These are phyloP conservation scores for Cladosporium colombiae DNA, from an alignment of 2,329 filamentous ascomycete genomes.

Conservation along the genomic window DNA sequence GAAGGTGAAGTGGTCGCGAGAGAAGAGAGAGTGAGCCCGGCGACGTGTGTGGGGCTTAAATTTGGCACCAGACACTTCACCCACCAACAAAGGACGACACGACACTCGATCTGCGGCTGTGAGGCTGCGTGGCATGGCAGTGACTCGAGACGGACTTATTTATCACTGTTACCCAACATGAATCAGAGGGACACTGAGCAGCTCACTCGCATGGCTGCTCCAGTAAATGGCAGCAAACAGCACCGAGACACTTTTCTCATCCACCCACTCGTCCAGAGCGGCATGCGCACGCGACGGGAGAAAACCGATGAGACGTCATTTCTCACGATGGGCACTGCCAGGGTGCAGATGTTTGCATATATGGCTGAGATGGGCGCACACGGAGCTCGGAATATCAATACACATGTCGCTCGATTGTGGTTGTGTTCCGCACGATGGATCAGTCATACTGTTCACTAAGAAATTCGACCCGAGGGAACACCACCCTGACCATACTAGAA, in stretches of 20 bases:
- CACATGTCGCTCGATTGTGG: neutral
- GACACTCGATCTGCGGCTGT: neutral
- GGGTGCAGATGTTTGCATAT: neutral
- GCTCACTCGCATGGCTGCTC: neutral
- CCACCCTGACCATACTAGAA: neutral
- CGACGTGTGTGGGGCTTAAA: neutral
- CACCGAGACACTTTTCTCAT: neutral
- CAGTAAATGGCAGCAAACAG: neutral
- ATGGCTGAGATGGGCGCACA: too few species aligned
- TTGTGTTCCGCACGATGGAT: neutral
- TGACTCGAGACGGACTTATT: neutral
- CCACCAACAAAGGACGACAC: neutral
- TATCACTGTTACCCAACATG: neutral
- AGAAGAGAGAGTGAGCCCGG: neutral
- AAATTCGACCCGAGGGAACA: neutral
- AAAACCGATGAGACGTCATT: neutral
- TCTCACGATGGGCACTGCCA: neutral
- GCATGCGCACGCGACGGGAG: slow-evolving; percentile 4
- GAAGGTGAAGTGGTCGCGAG: slow-evolving; percentile 1
- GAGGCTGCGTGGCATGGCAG: neutral
- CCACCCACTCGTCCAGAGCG: neutral
- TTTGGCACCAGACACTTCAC: neutral
- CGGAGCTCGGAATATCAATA: neutral
- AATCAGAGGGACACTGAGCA: neutral
- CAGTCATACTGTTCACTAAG: neutral